phyloP scores from a whole-genome alignment of 345 rosid genomes.

The Populus nigra region DNA sequence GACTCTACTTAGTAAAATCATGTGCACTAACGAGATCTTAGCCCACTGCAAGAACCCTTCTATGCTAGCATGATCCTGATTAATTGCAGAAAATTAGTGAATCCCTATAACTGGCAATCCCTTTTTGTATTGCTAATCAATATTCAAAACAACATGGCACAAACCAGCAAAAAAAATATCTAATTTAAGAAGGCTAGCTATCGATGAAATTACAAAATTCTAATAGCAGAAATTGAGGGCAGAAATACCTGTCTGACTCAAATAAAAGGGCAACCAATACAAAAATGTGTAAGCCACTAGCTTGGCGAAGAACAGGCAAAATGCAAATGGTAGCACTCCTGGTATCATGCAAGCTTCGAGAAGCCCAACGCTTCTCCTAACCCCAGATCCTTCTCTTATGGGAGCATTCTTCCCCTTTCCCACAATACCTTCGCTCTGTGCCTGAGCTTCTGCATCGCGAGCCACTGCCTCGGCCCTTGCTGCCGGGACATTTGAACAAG shows the following conservation, averaged over 20 bases:
- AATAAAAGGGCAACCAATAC: slow-evolving; percentile 89
- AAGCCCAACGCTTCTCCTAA: slow-evolving; percentile 73
- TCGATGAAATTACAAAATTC: neutral
- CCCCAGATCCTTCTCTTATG: slow-evolving; percentile 32
- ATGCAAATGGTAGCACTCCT: slow-evolving; percentile 82
- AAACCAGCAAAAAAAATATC: neutral
- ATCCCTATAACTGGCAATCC: neutral
- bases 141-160: neutral
- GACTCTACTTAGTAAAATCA: too few species aligned
- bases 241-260: slow-evolving; percentile 75
- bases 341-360: slow-evolving; percentile 84
- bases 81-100: neutral
- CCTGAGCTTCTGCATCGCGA: slow-evolving; percentile 41
- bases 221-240: neutral
- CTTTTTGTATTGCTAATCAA: neutral
- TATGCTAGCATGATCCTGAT: neutral
- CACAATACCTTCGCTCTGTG: slow-evolving; percentile 18
- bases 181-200: neutral
- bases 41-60: neutral
- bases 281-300: slow-evolving; percentile 89
- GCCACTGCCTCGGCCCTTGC: neutral
- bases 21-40: neutral
- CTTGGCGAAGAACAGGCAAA: slow-evolving; percentile 90
- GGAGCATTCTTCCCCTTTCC: slow-evolving; percentile 3
- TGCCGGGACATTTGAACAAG: slow-evolving; percentile 31